phyloP scores from a whole-genome alignment of 1,139 yeast genomes.

The Yamadazyma epiphylla region DNA sequence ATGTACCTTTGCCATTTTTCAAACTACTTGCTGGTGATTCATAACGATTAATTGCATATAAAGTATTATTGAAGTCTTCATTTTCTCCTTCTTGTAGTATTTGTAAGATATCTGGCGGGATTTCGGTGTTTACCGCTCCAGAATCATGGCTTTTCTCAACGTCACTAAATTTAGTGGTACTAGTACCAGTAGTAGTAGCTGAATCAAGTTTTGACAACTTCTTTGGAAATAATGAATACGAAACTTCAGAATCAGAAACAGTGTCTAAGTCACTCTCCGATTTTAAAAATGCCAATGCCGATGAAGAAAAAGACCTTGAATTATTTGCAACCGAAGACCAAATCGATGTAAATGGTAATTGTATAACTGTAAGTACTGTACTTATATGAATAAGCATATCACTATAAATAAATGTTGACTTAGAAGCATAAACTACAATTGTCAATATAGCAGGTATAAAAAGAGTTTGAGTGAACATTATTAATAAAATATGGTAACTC shows the following conservation, averaged over 20 bases:
- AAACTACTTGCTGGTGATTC: no score
- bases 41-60: conserved; percentile 1
- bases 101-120: background rate
- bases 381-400: conserved; percentile 21
- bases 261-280: background rate
- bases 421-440: conserved; percentile 43
- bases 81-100: background rate
- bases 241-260: background rate
- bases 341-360: conserved; percentile 78
- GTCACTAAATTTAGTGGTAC: conserved; percentile 1
- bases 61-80: conserved; percentile 3
- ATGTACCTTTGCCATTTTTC: no score
- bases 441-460: conserved; percentile 69
- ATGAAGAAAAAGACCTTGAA: conserved; percentile 8
- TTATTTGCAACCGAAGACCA: conserved; percentile 76
- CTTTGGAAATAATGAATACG: conserved; percentile 17
- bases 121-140: background rate
- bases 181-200: conserved; percentile 1
- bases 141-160: conserved; percentile 1
- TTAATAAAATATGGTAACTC: conserved; percentile 71
- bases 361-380: conserved; percentile 44
- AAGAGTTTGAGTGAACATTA: conserved; percentile 82
- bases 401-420: conserved; percentile 5
- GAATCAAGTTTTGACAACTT: conserved; percentile 13
- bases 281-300: conserved; percentile 1